Percentiles rank a stretch among this genome's conserved stretches.
These are phyloP conservation scores for Epichloe festucae DNA, from an alignment of 2,329 filamentous ascomycete genomes.

Conservation along the genomic window DNA sequence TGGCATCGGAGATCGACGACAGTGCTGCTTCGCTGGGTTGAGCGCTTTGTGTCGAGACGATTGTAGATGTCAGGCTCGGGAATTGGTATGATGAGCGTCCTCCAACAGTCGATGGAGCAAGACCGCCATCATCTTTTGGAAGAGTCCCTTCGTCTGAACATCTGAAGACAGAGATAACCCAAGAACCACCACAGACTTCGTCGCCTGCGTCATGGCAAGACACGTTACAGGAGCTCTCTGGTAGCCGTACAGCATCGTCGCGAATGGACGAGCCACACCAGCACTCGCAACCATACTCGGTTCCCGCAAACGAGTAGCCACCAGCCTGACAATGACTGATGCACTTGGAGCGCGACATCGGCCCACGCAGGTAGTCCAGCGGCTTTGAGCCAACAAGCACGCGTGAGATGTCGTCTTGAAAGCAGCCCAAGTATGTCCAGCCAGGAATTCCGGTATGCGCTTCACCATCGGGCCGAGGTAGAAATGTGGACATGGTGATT, in stretches of 20 bases:
- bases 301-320: conserved; percentile 32
- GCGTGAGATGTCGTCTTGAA: conserved; percentile 15
- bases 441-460: conserved; percentile 1
- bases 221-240: conserved; percentile 13
- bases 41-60: not conserved
- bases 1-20: not conserved
- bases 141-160: not conserved
- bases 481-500: not conserved
- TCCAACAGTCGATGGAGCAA: not conserved
- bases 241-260: conserved; percentile 12
- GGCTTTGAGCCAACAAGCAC: conserved; percentile 12
- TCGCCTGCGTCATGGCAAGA: conserved; percentile 9
- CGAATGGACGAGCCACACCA: conserved; percentile 30
- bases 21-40: not conserved
- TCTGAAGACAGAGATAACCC: conserved; percentile 13
- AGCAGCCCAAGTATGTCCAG: conserved; percentile 21
- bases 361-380: conserved; percentile 13
- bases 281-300: conserved; percentile 37
- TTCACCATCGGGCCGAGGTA: not conserved
- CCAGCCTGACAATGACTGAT: conserved; percentile 30
- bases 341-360: conserved; percentile 37
- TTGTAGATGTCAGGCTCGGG: not conserved
- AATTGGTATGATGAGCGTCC: not conserved
- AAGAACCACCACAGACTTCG: conserved; percentile 14
- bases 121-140: not conserved